Evolutionary conservation across 2,329 filamentous ascomycete genomes (phyloP), one percentile per base, ranked within the genome.

Genomic region (Aspergillus awamori): DNA sequence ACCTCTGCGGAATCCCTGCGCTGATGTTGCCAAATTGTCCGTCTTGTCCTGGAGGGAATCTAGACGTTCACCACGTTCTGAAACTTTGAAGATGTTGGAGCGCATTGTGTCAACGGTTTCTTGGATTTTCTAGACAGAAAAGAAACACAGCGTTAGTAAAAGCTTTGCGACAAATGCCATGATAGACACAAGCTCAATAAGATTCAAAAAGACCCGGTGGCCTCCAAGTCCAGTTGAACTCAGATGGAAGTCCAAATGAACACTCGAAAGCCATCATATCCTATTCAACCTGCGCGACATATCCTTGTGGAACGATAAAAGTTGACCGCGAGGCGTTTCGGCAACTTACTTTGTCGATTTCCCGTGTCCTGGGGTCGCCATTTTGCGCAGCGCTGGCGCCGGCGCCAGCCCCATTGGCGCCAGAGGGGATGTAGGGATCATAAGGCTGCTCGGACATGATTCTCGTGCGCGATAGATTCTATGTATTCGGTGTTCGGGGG

Each of bases 51-150:
- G 91, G 64, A 97, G 87, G 53, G 89, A 88, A 78, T 97, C 91
- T 64, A 97, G 86, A 70, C 89, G 87, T 74, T 93, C 91, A 76
- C 95, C 95, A 84, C 95, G 93, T 80, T 97, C 89, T 47, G 91
- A 93, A 65, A 97, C 92, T 81, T 95, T 96, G 83, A 93, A 93
- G 84, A 99, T 96, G 83, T 99, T 99, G 78, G 97, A 89, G 73
- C 91, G 88, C 94, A 99, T 97, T 69, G 95, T 91, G 75, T 89
- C 89, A 72, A 97, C 92, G 55, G 94, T 97, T 75, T 93, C 91
- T 78, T 98, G 90, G 80, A 99, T 97, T 96, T 98, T 91, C 95
- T 99, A 77, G 58, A 58, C 15, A 13, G 30, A 49, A 36, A 57
- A 59, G 45, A 59, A 49, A 45, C 26, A 57, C 20, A n/a, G 20